A percentile compares a stretch with the other conserved stretches of the same genome.
Conservation (phyloP, 2,329 filamentous ascomycete species). For the Rhynchosporium agropyri region DNA sequence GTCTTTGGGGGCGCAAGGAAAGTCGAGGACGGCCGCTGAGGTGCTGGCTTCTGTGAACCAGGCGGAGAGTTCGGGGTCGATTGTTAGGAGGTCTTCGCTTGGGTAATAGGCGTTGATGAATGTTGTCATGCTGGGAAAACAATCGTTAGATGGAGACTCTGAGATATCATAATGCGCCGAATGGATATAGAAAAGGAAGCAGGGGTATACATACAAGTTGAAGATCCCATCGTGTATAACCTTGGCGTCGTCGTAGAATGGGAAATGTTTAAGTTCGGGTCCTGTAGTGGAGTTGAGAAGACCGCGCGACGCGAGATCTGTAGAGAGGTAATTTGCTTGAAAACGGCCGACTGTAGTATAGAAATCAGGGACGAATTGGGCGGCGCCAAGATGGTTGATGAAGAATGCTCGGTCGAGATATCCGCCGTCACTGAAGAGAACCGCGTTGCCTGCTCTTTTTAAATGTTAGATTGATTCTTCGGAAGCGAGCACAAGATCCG, state of each 20-base stretch:
- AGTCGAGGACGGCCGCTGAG: slow-evolving; percentile 46
- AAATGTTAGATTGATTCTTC: background rate
- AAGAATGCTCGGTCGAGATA: slow-evolving; percentile 27
- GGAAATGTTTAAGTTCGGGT: slow-evolving; percentile 47
- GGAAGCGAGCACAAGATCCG: background rate
- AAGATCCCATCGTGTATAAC: slow-evolving; percentile 45
- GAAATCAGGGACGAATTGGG: slow-evolving; percentile 18
- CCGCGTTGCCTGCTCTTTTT: slow-evolving; percentile 16
- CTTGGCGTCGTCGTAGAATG: slow-evolving; percentile 49
- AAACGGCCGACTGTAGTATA: slow-evolving; percentile 40
- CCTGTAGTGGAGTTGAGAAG: slow-evolving; percentile 45
- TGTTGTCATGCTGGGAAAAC: slow-evolving; percentile 37
- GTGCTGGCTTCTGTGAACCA: slow-evolving; percentile 49
- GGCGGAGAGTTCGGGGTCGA: slow-evolving; percentile 48
- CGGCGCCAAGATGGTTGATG: slow-evolving; percentile 20
- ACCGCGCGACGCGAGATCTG: slow-evolving; percentile 46
- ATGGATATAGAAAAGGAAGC: background rate
- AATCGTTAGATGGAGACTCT: background rate
- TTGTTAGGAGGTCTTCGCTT: slow-evolving; percentile 39
- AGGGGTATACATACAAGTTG: slow-evolving; percentile 38
- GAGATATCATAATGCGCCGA: background rate
- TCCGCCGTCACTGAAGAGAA: slow-evolving; percentile 28
- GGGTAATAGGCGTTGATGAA: slow-evolving; percentile 52
- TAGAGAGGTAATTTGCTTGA: slow-evolving; percentile 46
- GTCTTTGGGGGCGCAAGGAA: slow-evolving; percentile 42